These are phyloP conservation scores for Pleurotus cornucopiae DNA, from an alignment of 768 basidiomycete species.

Conservation along the genomic window DNA sequence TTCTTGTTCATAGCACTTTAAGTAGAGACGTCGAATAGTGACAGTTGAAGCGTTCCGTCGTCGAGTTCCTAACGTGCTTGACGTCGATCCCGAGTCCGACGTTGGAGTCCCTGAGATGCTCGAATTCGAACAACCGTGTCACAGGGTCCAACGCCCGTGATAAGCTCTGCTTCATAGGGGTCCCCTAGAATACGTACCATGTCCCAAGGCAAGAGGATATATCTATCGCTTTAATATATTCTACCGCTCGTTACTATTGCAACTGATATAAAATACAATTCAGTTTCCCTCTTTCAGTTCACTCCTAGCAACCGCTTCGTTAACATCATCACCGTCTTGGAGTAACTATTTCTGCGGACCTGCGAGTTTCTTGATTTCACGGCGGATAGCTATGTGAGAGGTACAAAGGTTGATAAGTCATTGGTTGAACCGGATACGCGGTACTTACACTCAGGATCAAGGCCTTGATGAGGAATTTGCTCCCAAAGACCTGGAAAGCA, in stretches of 20 bases:
- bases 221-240: too few relatives aligned
- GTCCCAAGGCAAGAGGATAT: too few relatives aligned
- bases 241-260: too few relatives aligned
- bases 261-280: too few relatives aligned
- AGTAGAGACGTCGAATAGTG: not conserved
- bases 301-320: too few relatives aligned
- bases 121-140: too few relatives aligned
- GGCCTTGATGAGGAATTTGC: constrained; percentile 77
- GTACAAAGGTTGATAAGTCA: not conserved
- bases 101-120: too few relatives aligned
- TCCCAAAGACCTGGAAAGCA: constrained; percentile 58
- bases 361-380: constrained; percentile 44
- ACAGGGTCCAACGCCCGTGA: too few relatives aligned
- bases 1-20: not conserved
- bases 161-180: too few relatives aligned
- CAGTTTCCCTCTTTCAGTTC: too few relatives aligned
- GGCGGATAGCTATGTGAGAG: constrained; percentile 36
- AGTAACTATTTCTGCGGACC: not conserved
- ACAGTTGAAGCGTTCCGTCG: constrained; percentile 5
- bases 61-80: not conserved
- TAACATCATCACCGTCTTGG: too few relatives aligned
- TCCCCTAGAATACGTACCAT: too few relatives aligned
- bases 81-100: not conserved
- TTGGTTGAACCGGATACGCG: not conserved
- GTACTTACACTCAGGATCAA: constrained; percentile 71